Evolutionary conservation across 1,284 basidiomycete species (phyloP).

Genomic region (Ustilago shanxiensis): DNA sequence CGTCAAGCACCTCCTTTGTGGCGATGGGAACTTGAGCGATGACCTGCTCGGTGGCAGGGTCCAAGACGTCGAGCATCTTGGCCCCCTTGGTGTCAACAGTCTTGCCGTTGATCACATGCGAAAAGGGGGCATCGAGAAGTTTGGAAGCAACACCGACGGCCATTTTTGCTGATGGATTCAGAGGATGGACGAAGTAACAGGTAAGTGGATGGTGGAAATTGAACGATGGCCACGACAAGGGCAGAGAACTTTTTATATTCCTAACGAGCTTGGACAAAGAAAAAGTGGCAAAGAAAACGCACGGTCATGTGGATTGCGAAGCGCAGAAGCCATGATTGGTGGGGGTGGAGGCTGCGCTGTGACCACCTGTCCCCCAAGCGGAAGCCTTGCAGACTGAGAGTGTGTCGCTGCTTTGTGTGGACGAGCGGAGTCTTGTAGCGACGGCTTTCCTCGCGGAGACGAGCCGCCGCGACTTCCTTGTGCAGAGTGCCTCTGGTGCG

Average conservation of each 20-base stretch:
- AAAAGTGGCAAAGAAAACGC: background rate
- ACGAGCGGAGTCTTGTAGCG: background rate
- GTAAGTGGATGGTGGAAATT: no score
- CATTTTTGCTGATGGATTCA: constrained; percentile 9
- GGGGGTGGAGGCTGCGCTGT: constrained; percentile 2
- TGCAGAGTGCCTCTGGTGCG: background rate
- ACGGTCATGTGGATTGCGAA: constrained; percentile 5
- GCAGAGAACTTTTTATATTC: no score
- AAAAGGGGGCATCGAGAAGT: constrained; percentile 38
- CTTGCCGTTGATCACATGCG: constrained; percentile 55
- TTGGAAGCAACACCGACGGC: constrained; percentile 32
- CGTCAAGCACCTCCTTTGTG: constrained; percentile 28
- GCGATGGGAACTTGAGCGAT: constrained; percentile 49
- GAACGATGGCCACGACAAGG: no score
- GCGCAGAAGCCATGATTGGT: background rate
- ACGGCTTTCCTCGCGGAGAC: background rate
- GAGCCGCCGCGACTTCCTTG: background rate
- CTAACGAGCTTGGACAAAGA: no score
- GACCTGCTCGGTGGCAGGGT: constrained; percentile 50
- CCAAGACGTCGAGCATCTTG: constrained; percentile 44
- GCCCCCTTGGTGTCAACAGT: constrained; percentile 23
- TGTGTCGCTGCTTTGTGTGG: no score
- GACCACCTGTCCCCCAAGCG: background rate
- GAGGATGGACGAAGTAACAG: background rate
- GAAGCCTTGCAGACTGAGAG: background rate